Conservation (phyloP, 2,329 filamentous ascomycete genomes). For the Thielaviopsis populi region DNA sequence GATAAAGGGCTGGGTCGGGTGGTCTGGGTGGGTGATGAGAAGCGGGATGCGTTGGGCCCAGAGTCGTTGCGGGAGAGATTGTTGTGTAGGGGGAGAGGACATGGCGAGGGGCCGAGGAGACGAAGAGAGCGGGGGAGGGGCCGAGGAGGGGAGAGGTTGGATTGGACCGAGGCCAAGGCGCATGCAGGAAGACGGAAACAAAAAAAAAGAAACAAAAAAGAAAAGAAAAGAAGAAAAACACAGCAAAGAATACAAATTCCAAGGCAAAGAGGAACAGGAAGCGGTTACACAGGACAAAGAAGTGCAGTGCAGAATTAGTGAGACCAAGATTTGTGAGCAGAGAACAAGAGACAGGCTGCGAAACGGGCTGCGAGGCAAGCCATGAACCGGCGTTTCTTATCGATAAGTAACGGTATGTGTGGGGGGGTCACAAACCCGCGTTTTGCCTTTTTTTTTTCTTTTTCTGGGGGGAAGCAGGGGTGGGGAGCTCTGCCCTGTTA, state of each 20-base stretch:
- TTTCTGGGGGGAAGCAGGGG: too few species aligned
- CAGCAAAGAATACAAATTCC: too few species aligned
- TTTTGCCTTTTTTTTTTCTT: background rate
- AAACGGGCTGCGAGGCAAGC: too few species aligned
- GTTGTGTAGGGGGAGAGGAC: constrained; percentile 2
- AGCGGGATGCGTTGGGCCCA: constrained; percentile 42
- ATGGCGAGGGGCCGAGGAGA: background rate
- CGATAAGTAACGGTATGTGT: background rate
- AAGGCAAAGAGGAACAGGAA: too few species aligned
- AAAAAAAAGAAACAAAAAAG: background rate
- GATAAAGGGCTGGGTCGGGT: constrained; percentile 35
- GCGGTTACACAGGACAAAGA: too few species aligned
- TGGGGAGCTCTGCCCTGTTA: too few species aligned
- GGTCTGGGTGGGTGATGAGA: constrained; percentile 36
- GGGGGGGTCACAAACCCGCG: background rate
- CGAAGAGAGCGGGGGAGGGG: constrained; percentile 22
- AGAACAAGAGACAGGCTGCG: too few species aligned
- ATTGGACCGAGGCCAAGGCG: background rate
- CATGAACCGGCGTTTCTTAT: background rate
- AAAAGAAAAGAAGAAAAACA: background rate
- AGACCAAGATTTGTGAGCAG: too few species aligned
- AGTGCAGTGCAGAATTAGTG: too few species aligned
- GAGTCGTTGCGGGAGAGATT: constrained; percentile 31
- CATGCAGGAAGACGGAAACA: background rate
- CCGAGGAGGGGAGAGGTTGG: constrained; percentile 19